These are phyloP conservation scores for Scheffersomyces stipitis DNA, from an alignment of 805 yeast species.

Conservation along the genomic window DNA sequence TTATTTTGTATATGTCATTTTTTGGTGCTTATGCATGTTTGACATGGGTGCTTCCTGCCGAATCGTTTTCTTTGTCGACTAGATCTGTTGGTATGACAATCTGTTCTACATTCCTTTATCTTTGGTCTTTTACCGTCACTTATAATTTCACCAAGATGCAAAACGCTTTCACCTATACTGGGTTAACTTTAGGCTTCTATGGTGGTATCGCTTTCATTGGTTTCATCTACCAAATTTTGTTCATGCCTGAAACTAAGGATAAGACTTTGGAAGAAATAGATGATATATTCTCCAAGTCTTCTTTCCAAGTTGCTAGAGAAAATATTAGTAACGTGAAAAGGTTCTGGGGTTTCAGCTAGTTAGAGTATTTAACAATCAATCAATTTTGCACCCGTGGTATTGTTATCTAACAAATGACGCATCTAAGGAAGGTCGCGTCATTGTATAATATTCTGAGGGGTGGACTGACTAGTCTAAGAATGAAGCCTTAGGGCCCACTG, in stretches of 20 bases:
- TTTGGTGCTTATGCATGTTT: constrained; percentile 66
- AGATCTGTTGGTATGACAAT: constrained; percentile 68
- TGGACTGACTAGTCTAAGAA: too few relatives aligned
- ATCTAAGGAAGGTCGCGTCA: too few relatives aligned
- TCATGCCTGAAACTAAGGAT: constrained; percentile 73
- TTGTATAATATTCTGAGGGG: too few relatives aligned
- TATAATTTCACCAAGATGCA: constrained; percentile 62
- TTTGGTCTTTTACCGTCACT: constrained; percentile 64
- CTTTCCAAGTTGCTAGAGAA: constrained; percentile 35
- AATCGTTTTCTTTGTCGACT: constrained; percentile 56
- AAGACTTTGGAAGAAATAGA: constrained; percentile 73
- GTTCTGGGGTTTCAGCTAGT: constrained; percentile 11
- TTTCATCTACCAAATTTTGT: constrained; percentile 49
- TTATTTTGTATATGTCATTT: constrained; percentile 62
- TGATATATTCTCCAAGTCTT: constrained; percentile 53
- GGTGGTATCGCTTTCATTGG: constrained; percentile 67
- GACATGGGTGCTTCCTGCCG: constrained; percentile 71
- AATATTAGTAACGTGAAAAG: constrained; percentile 32
- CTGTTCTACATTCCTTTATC: constrained; percentile 52
- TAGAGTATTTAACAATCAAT: too few relatives aligned
- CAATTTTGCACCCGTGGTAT: too few relatives aligned
- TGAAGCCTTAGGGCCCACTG: too few relatives aligned
- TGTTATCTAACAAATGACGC: too few relatives aligned
- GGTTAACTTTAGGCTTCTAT: constrained; percentile 63
- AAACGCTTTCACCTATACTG: constrained; percentile 57